Conservation (phyloP, 148 eudicot genomes). For the Rhododendron griersonianum region DNA sequence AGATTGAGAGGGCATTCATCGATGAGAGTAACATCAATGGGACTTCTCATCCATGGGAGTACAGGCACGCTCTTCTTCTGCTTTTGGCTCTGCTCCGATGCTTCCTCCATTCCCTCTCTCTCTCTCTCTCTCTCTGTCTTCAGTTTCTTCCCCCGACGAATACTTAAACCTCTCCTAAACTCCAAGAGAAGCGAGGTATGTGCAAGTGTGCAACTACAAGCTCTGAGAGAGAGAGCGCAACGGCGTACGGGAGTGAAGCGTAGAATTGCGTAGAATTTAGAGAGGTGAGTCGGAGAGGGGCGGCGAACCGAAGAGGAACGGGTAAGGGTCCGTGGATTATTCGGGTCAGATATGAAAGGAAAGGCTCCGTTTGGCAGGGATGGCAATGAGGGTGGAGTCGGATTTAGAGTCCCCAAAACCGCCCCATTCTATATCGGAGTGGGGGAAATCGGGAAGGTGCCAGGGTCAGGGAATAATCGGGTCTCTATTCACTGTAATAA, state of each 20-base stretch:
- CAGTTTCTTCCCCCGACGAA: not conserved
- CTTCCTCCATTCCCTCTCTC: slow-evolving; percentile 16
- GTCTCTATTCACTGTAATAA: too few relatives aligned
- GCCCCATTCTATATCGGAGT: too few relatives aligned
- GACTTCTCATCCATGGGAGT: slow-evolving; percentile 59
- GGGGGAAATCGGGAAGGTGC: too few relatives aligned
- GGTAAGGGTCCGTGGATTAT: not conserved
- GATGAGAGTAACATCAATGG: slow-evolving; percentile 36
- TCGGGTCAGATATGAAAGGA: too few relatives aligned
- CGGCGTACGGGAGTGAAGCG: too few relatives aligned
- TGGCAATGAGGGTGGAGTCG: too few relatives aligned
- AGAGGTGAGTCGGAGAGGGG: not conserved
- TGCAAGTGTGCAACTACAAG: too few relatives aligned
- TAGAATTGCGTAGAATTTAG: not conserved
- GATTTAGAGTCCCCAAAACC: too few relatives aligned
- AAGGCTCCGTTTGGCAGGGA: too few relatives aligned
- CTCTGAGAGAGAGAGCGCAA: too few relatives aligned
- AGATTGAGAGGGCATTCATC: slow-evolving; percentile 35
- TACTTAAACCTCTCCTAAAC: not conserved
- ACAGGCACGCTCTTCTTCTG: slow-evolving; percentile 37
- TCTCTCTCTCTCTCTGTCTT: not conserved
- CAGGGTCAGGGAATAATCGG: too few relatives aligned
- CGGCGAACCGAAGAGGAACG: too few relatives aligned
- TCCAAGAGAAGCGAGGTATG: not conserved
- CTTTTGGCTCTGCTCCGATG: slow-evolving; percentile 8